A percentile compares a stretch with the other conserved stretches of the same genome.
Conservation (phyloP, 257 asterid species). For the Salvia splendens region DNA sequence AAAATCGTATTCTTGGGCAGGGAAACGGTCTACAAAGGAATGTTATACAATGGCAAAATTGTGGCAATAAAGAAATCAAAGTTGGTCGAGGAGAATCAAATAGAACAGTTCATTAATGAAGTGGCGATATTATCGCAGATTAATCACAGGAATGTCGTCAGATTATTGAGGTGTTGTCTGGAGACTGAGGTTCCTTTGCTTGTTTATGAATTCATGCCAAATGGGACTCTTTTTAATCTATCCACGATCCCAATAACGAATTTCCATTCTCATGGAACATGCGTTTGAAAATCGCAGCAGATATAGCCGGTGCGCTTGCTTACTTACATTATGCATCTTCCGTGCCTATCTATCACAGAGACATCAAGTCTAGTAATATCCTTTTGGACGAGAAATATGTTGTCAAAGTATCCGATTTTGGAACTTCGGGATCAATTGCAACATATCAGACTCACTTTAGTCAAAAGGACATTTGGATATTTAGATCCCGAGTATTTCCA, state of each 20-base stretch:
- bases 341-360: constrained; percentile 32
- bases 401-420: constrained; percentile 30
- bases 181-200: constrained; percentile 24
- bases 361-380: constrained; percentile 35
- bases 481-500: constrained; percentile 38
- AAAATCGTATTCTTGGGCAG: constrained; percentile 18
- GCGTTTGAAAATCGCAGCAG: constrained; percentile 22
- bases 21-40: constrained; percentile 36
- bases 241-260: neutral
- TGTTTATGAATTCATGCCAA: constrained; percentile 24
- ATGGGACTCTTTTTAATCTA: constrained; percentile 26
- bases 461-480: constrained; percentile 40
- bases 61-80: constrained; percentile 30
- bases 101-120: constrained; percentile 33
- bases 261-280: constrained; percentile 21
- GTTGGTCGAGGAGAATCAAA: constrained; percentile 12
- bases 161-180: constrained; percentile 31
- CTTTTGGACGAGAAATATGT: constrained; percentile 31
- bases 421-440: constrained; percentile 23
- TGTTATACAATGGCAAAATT: constrained; percentile 22
- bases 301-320: constrained; percentile 29
- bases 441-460: constrained; percentile 34
- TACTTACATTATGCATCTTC: constrained; percentile 31
- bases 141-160: constrained; percentile 32
- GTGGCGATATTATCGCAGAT: constrained; percentile 31